A percentile compares a stretch with the other conserved stretches of the same genome.
These are phyloP conservation scores for Aquanectria penicillioides DNA, from an alignment of 2,329 filamentous ascomycete genomes.

Conservation along the genomic window DNA sequence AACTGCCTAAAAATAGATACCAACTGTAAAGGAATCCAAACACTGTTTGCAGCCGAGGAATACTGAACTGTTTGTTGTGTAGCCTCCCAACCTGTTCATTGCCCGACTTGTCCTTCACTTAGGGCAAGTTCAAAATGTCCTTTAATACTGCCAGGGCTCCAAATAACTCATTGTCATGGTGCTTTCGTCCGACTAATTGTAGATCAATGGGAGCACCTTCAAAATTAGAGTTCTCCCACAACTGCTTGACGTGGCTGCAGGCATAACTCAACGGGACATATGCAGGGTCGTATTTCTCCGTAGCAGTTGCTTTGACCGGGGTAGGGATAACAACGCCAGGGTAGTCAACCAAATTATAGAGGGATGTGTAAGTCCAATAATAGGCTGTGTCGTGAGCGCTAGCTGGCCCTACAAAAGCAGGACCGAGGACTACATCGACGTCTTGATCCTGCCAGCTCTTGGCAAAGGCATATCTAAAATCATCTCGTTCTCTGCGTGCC, in stretches of 20 bases:
- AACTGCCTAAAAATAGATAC: no score
- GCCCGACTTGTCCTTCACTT: no score
- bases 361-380: constrained; percentile 51
- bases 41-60: no score
- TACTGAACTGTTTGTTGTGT: no score
- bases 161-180: constrained; percentile 49
- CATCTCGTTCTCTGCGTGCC: constrained; percentile 38
- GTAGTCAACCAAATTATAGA: constrained; percentile 51
- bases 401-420: constrained; percentile 50
- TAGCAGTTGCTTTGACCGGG: constrained; percentile 41
- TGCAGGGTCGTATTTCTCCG: constrained; percentile 37
- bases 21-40: no score
- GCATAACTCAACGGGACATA: constrained; percentile 43
- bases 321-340: constrained; percentile 43
- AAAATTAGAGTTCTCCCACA: constrained; percentile 47
- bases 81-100: no score
- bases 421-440: constrained; percentile 50
- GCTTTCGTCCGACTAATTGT: constrained; percentile 47
- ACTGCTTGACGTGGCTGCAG: constrained; percentile 41
- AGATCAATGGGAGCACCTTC: constrained; percentile 46
- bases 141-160: constrained; percentile 38
- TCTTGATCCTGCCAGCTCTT: constrained; percentile 48
- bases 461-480: constrained; percentile 46
- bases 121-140: constrained; percentile 14
- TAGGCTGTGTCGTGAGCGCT: constrained; percentile 48